Evolutionary conservation across 2,329 filamentous ascomycete species (phyloP), one percentile per base, ranked within the genome.

Genomic region (Calonectria montana): DNA sequence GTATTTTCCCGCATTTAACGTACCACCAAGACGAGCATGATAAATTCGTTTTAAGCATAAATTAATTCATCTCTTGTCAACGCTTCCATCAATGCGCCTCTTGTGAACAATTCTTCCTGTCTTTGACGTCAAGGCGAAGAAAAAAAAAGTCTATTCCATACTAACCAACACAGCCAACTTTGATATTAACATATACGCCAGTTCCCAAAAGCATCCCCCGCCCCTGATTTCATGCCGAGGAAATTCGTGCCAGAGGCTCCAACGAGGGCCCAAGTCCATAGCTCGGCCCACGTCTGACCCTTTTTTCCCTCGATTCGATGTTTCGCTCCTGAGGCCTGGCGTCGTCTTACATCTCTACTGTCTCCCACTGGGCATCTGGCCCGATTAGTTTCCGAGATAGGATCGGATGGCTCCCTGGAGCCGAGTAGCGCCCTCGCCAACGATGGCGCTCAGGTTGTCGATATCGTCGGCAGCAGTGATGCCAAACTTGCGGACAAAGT

Each of bases 381-480:
- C 27, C 41, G 23, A 63, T 83, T 85, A 92, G 83, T 87, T 89
- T 77, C 90, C 89, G 68, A 93, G 85, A 81, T 93, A 93, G 77
- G 87, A 88, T 75, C 91, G 87, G 78, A 93, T 91, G 59, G 91
- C 88, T 81, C 94, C 95, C 86, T 98, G 95, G 81, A 98, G 87
- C 84, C 92, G 93, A 57, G 89, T 91, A 16, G 95, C 95, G 48
- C 95, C 96, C 80, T 98, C 95, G 35, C 96, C 97, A 5, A 98
- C 86, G 74, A 95, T 89, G 77, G 92, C 91, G 27, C 92, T 93
- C 78, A 98, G 84, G 83, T 98, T 98, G 83, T 99, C 97, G 68
- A 99, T 86, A 83, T 99, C 97, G 81, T 99, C 97, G 69, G 95
- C 96, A 27, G 97, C 96, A 4, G 96, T 98, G 78, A 98, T 94